Percentiles rank a stretch among this genome's conserved stretches.
Evolutionary conservation across 768 basidiomycete species (phyloP).

Genomic region (Suillus fuscotomentosus): DNA sequence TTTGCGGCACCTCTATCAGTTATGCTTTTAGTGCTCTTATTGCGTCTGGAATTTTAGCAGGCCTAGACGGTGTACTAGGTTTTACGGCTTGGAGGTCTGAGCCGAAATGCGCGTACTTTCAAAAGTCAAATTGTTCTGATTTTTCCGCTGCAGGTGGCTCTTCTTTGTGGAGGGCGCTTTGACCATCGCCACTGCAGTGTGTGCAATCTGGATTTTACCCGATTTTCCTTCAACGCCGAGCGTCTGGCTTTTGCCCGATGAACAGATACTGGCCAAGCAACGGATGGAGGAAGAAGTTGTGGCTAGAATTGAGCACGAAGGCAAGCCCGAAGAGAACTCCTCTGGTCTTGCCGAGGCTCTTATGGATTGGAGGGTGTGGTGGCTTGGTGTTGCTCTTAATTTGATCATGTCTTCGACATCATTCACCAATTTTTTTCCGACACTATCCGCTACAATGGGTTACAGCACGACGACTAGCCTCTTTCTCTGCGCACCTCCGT

Average conservation of each 20-base stretch:
- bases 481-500: constrained; percentile 76
- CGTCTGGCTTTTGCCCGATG: constrained; percentile 57
- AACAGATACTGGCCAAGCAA: constrained; percentile 50
- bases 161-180: constrained; percentile 65
- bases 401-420: constrained; percentile 54
- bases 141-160: constrained; percentile 49
- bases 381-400: constrained; percentile 61
- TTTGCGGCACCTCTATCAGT: constrained; percentile 68
- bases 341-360: constrained; percentile 56
- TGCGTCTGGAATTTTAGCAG: constrained; percentile 68
- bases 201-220: constrained; percentile 63
- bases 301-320: constrained; percentile 47
- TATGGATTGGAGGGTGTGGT: constrained; percentile 80
- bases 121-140: background rate
- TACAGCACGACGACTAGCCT: constrained; percentile 60
- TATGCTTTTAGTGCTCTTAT: constrained; percentile 81
- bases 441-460: constrained; percentile 69
- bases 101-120: background rate
- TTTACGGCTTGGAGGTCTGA: constrained; percentile 69
- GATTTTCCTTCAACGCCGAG: constrained; percentile 65
- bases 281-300: constrained; percentile 66
- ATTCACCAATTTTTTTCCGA: constrained; percentile 80
- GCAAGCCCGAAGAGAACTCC: constrained; percentile 31
- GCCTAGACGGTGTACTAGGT: constrained; percentile 67
- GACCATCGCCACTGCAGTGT: constrained; percentile 48